Conservation (phyloP, 2,329 filamentous ascomycete species). For the Penicillium corylophilum region DNA sequence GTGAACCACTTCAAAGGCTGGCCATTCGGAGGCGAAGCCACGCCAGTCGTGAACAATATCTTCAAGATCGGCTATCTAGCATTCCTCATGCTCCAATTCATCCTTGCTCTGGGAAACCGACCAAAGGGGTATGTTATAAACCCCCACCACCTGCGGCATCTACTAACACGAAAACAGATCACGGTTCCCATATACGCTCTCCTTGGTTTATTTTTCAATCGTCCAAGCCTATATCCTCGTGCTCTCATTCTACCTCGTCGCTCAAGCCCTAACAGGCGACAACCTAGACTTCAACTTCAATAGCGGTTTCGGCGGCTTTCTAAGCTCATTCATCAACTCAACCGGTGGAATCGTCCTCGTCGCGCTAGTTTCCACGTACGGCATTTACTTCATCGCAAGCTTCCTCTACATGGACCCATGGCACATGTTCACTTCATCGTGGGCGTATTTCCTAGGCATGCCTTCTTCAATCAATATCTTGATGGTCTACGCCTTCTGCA, state of each 20-base stretch:
- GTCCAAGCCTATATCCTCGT: constrained; percentile 59
- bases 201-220: constrained; percentile 78
- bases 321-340: constrained; percentile 75
- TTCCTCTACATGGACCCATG: constrained; percentile 96
- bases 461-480: constrained; percentile 97
- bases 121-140: constrained; percentile 65
- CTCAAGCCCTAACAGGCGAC: constrained; percentile 62
- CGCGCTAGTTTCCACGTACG: constrained; percentile 85
- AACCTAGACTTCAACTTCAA: constrained; percentile 73
- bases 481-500: constrained; percentile 98
- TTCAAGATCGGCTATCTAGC: constrained; percentile 86
- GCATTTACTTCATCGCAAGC: constrained; percentile 89
- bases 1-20: constrained; percentile 63
- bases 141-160: no score
- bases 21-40: constrained; percentile 83
- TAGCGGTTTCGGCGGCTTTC: constrained; percentile 61
- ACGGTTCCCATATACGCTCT: constrained; percentile 82
- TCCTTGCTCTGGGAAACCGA: constrained; percentile 88
- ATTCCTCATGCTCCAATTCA: constrained; percentile 89
- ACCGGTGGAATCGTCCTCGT: constrained; percentile 82
- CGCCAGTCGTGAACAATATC: constrained; percentile 83
- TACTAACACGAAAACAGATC: constrained; percentile 47
- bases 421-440: constrained; percentile 99
- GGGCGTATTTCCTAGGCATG: constrained; percentile 83
- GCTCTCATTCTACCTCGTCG: constrained; percentile 67